These are phyloP conservation scores for sunflower (Helianthus annuus) DNA, from an alignment of 129 eudicot species.

Conservation along the genomic window HanXRQr2.0-SUNRISE NC_035436.2:142723547-142724046, in stretches of 20 bases:
- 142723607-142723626: not conserved
- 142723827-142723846: no score
- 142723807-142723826: not conserved
- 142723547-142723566: not conserved
- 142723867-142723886: not conserved
- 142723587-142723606: not conserved
- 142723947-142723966: not conserved
- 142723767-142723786: not conserved
- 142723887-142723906: not conserved
- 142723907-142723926: not conserved
- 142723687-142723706: not conserved
- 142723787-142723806: no score
- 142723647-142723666: not conserved
- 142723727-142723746: not conserved
- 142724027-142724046: not conserved
- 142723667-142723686: not conserved
- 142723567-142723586: conserved; percentile 3
- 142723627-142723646: not conserved
- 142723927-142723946: not conserved
- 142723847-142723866: not conserved
- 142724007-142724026: not conserved
- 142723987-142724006: conserved; percentile 8
- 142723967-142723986: not conserved
- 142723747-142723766: not conserved
- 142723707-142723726: not conserved